Evolutionary conservation across 352 stramenopile species (phyloP).

Genomic region (Phytophthora megakarya): DNA sequence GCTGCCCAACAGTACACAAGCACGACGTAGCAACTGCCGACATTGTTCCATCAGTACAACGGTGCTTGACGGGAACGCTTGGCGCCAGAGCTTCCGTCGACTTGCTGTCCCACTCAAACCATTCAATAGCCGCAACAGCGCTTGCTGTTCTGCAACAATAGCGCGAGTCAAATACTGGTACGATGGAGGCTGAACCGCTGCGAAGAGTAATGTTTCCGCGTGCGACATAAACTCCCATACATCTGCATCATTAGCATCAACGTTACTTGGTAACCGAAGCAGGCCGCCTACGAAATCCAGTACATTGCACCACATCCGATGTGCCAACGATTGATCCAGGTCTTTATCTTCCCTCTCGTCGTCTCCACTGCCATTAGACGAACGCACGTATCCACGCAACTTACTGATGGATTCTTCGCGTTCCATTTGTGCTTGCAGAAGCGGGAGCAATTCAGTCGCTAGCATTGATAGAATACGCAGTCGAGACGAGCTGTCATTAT

Average conservation of each 20-base stretch:
- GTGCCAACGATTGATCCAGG: slow-evolving; percentile 44
- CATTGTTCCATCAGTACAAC: slow-evolving; percentile 74
- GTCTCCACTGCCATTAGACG: slow-evolving; percentile 8
- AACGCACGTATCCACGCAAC: slow-evolving; percentile 43
- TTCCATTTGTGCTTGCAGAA: slow-evolving; percentile 47
- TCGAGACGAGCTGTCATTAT: slow-evolving; percentile 20
- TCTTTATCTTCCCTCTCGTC: slow-evolving; percentile 13
- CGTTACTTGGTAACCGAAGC: slow-evolving; percentile 31
- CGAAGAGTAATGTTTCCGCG: slow-evolving; percentile 49
- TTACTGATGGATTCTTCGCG: slow-evolving; percentile 37
- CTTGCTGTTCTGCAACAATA: slow-evolving; percentile 51
- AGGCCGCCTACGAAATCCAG: slow-evolving; percentile 52
- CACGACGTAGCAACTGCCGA: slow-evolving; percentile 53
- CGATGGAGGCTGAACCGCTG: slow-evolving; percentile 36
- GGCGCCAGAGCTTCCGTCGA: slow-evolving; percentile 56
- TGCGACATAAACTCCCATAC: slow-evolving; percentile 69
- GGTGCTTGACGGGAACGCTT: slow-evolving; percentile 54
- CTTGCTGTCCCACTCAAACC: slow-evolving; percentile 39
- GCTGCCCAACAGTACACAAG: slow-evolving; percentile 61
- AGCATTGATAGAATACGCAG: slow-evolving; percentile 50
- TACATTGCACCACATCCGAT: slow-evolving; percentile 67
- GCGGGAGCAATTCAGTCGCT: slow-evolving; percentile 51
- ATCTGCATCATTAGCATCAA: slow-evolving; percentile 18
- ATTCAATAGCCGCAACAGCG: slow-evolving; percentile 49
- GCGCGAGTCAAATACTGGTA: slow-evolving; percentile 46